These are phyloP conservation scores for Coniella vitis DNA, from an alignment of 2,329 filamentous ascomycete species.

Conservation along the genomic window DNA sequence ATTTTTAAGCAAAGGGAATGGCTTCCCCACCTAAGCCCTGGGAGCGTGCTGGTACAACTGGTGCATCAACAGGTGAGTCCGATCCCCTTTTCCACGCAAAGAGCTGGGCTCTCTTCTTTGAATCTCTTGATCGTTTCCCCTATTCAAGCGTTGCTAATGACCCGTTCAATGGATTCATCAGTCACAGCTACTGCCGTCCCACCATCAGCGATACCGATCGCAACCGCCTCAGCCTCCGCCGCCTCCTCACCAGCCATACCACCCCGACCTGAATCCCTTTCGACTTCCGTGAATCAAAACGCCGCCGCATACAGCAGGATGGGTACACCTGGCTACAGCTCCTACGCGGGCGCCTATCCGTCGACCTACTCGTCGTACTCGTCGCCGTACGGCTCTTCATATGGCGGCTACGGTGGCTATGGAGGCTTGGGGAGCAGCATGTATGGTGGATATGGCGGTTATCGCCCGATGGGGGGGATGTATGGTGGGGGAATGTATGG, in stretches of 20 bases:
- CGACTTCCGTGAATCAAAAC: conserved; percentile 77
- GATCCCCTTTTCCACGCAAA: background rate
- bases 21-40: conserved; percentile 94
- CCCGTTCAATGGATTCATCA: too few species aligned
- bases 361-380: conserved; percentile 26
- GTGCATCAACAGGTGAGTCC: conserved; percentile 41
- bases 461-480: conserved; percentile 20
- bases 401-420: conserved; percentile 38
- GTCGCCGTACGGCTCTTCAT: conserved; percentile 37
- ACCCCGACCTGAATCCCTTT: conserved; percentile 71
- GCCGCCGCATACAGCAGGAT: conserved; percentile 69
- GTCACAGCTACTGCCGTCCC: conserved; percentile 1
- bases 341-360: conserved; percentile 34
- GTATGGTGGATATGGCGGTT: conserved; percentile 37
- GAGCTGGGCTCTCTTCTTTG: too few species aligned
- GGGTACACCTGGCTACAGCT: conserved; percentile 27
- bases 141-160: too few species aligned
- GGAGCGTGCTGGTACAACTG: conserved; percentile 69
- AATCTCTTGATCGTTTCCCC: too few species aligned
- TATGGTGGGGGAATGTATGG: conserved; percentile 36
- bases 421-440: conserved; percentile 28
- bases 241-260: conserved; percentile 67
- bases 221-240: conserved; percentile 36
- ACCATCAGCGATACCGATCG: conserved; percentile 20
- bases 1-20: conserved; percentile 31